Conservation (phyloP, 2,329 filamentous ascomycete genomes). For the Aspergillus calidoustus region DNA sequence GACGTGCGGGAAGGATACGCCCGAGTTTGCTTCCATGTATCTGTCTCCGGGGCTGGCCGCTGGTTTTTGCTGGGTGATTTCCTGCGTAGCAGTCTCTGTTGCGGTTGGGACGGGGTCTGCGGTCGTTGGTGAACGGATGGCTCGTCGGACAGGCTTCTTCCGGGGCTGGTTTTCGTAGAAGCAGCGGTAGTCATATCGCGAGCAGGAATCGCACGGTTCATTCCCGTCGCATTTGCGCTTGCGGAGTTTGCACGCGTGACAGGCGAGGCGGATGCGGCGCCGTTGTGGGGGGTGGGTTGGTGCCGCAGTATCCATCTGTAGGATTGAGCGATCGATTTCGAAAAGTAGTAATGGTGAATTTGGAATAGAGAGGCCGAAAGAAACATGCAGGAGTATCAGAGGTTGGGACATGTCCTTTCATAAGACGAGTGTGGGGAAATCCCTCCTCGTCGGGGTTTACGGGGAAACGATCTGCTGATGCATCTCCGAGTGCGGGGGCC, state of each 20-base stretch:
- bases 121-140: background rate
- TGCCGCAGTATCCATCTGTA: too few relatives aligned
- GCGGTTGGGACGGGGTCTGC: background rate
- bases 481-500: too few relatives aligned
- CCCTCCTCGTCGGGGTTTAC: too few relatives aligned
- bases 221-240: conserved; percentile 22
- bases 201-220: conserved; percentile 10
- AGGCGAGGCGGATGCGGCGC: conserved; percentile 12
- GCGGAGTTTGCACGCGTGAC: conserved; percentile 10
- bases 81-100: background rate
- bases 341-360: too few relatives aligned
- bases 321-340: too few relatives aligned
- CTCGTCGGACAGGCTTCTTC: background rate
- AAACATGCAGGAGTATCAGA: too few relatives aligned
- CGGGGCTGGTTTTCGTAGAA: background rate
- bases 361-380: too few relatives aligned
- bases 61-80: background rate
- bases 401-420: too few relatives aligned
- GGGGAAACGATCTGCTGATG: too few relatives aligned
- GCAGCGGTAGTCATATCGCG: conserved; percentile 18
- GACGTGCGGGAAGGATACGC: background rate
- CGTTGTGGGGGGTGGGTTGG: background rate
- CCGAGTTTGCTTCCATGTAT: conserved; percentile 7
- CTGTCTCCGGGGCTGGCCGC: background rate
- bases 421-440: too few relatives aligned